These are phyloP conservation scores for Buddleja alternifolia DNA, from an alignment of 257 asterid genomes.

Conservation along the genomic window DNA sequence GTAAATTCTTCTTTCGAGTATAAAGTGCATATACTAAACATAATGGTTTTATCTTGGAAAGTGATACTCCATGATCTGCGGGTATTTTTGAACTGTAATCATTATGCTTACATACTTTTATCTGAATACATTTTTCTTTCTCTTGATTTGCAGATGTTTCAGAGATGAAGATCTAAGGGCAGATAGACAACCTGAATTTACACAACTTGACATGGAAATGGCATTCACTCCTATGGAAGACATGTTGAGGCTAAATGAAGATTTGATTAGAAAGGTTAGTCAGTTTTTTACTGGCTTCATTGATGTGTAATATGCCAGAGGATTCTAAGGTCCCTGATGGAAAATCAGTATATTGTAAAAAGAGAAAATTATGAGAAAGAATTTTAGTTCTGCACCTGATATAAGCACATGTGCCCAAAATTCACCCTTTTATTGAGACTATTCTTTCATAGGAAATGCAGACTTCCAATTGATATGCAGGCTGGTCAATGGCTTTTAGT, in stretches of 20 bases:
- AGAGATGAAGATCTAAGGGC: constrained; percentile 99
- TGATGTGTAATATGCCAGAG: neutral
- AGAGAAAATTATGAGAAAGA: neutral
- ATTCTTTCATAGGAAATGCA: neutral
- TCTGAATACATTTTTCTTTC: neutral
- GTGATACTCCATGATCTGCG: neutral
- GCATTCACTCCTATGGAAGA: constrained; percentile 94
- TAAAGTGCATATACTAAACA: neutral
- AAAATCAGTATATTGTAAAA: constrained; percentile 12
- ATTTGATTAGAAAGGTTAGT: constrained; percentile 89
- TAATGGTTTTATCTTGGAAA: neutral
- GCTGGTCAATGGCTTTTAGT: neutral
- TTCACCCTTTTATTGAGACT: neutral
- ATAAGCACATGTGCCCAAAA: neutral
- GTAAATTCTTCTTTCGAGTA: neutral
- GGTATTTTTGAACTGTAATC: neutral
- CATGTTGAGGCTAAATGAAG: constrained; percentile 94
- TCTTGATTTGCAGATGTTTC: constrained; percentile 72
- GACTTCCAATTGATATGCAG: neutral
- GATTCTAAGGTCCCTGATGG: constrained; percentile 6
- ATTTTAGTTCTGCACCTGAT: neutral
- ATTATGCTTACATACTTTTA: neutral
- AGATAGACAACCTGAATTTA: constrained; percentile 98
- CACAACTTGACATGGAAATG: constrained; percentile 96
- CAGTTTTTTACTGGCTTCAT: constrained; percentile 4